These are phyloP conservation scores for Cicer chorassanicum DNA, from an alignment of 306 rosid species.

Conservation along the genomic window DNA sequence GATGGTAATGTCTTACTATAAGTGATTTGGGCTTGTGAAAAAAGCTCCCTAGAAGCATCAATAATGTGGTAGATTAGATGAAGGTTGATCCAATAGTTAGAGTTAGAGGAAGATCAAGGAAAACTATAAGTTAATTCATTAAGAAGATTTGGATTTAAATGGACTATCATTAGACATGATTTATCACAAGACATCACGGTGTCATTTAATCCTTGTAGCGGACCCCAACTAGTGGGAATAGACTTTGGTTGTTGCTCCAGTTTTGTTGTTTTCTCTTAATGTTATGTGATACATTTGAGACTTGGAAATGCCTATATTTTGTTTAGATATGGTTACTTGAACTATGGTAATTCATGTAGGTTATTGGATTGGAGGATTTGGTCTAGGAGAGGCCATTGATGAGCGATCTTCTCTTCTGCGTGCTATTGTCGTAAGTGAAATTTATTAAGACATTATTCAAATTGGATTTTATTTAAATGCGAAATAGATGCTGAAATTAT, in stretches of 20 bases:
- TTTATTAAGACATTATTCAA: conserved; percentile 19
- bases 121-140: conserved; percentile 5
- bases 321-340: conserved; percentile 18
- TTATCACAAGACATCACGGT: not conserved
- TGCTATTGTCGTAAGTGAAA: conserved; percentile 66
- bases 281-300: conserved; percentile 21
- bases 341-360: conserved; percentile 57
- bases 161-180: not conserved
- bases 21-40: not conserved
- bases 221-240: not conserved
- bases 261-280: not conserved
- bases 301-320: conserved; percentile 6
- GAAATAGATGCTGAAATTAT: not conserved
- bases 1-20: no score
- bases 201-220: not conserved
- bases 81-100: not conserved
- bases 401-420: conserved; percentile 80
- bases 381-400: conserved; percentile 86
- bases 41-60: not conserved
- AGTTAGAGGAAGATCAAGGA: not conserved
- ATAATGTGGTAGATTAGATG: not conserved
- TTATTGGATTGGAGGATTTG: conserved; percentile 95
- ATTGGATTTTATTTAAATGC: conserved; percentile 22
- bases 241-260: conserved; percentile 7
- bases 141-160: conserved; percentile 9